Base-by-base conservation (phyloP, 2,329 filamentous ascomycete genomes). In the Colletotrichum somersetense region DNA sequence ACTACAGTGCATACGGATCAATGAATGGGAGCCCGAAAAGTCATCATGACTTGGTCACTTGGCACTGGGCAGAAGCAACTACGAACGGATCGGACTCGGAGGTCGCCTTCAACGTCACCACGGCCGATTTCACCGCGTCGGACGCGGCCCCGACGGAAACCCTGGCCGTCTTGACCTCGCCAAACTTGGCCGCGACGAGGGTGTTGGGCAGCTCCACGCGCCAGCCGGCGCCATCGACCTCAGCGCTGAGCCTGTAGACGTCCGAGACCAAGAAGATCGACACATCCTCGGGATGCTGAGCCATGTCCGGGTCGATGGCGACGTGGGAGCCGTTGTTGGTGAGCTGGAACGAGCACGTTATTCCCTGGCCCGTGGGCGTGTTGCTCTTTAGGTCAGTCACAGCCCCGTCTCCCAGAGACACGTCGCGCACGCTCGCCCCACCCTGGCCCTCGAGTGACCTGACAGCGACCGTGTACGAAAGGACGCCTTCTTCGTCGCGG, bases 391-490 rank as follows among this genome's bases (percentile, higher is more conserved):
- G 73, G 6, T 72, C 74, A 10, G 76, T 75, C 10, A 82, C 77
- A 4, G 73, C 77, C 16, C 84, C 84, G 2, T 80, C 74, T 6
- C 76, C 76, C 2, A 88, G 77, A 53, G 81, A 77, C 20, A 86
- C 78, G 50, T 81, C 82, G 56, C 77, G 77, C 5, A 75, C 75
- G 65, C 79, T 83, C 7, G 76, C 57, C 2, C 74, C 74, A 5
- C 80, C 80, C 7, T 75, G 79, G 7, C 80, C 80, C 20, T 82
- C 78, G 1, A 86, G 82, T 0, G 85, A 84, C 12, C 83, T 80
- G 2, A 83, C 85, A 14, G 83, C 86, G 1, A 87, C 83, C 0
- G 80, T 84, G 76, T 88, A 89, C 33, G 82, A 84, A 10, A 89
- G 76, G 0, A 87, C 79, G 5, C 85, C 85, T 1, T 73, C 72